Evolutionary conservation across 768 basidiomycete species (phyloP), one percentile per base, ranked within the genome.

Genomic region (Paxillus rubicundulus): DNA sequence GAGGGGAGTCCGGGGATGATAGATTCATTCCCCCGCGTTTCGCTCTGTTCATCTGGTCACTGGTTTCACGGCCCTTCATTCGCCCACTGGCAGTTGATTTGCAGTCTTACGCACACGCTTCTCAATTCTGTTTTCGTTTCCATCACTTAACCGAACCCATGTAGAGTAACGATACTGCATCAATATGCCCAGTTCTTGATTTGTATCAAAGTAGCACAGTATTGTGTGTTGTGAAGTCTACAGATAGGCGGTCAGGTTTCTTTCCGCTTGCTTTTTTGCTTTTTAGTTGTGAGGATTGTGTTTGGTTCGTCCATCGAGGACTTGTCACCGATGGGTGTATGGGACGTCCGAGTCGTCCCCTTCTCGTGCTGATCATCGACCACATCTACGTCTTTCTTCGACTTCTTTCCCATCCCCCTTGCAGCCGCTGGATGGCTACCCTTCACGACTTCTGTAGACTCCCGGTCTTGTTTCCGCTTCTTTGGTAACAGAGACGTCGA

Each of bases 1-100:
- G 90, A 81, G 90, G 66, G 78, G 86, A 61, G 75, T 79, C 38
- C 77, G 83, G 52, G 79, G 76, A 63, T 87, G 63, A 75, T 45
- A 40, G 53, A 57, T 53, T 56, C 54, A 43, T 32, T 21, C 42
- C 13, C 39, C 53, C 21, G 6, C 52, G 17, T 51, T 52, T 53
- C 41, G 20, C 39, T 41, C 48, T 46, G 34, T 20, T 38, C 38
- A 43, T 54, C 14, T 33, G 55, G 30, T 45, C 30, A 28, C 36
- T 39, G 30, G 14, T n/a, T 45, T 47, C 21, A 33, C 50, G 24
- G 3, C 28, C 45, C 36, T 18, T 24, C 52, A 58, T 56, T 52
- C 28, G 17, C 49, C 47, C n/a, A 42, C 33, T 20, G 16, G 32
- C 50, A 52, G 44, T 51, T 48, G 52, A 50, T 56, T 56, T 45